Evolutionary conservation across 2,329 filamentous ascomycete species (phyloP).

Genomic region (Claviceps maximensis): DNA sequence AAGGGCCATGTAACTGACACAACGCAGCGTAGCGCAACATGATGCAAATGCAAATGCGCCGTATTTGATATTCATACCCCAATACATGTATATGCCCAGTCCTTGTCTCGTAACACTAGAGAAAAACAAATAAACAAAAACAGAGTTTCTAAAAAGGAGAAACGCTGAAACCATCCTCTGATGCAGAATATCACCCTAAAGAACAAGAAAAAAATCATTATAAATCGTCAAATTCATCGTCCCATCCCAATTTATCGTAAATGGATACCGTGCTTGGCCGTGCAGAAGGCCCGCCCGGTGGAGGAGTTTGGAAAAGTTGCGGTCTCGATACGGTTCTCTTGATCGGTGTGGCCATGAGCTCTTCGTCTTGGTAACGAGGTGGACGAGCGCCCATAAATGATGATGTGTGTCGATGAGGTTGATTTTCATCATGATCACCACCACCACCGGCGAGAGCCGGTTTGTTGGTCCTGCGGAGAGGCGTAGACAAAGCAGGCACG

Average conservation of each 20-base stretch:
- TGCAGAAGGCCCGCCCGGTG: constrained; percentile 6
- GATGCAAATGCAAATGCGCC: too few species aligned
- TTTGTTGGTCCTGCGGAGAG: constrained; percentile 13
- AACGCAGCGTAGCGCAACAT: too few species aligned
- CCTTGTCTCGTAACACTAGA: background rate
- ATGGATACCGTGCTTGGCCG: constrained; percentile 27
- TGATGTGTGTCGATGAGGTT: constrained; percentile 7
- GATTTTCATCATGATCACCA: constrained; percentile 5
- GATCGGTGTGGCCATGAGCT: constrained; percentile 26
- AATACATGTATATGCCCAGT: background rate
- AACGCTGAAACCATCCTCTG: constrained; percentile 6
- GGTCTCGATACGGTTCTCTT: constrained; percentile 17
- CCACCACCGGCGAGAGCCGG: background rate
- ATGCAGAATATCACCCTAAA: background rate
- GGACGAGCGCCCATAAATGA: constrained; percentile 11
- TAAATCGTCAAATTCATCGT: constrained; percentile 39
- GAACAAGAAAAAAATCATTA: constrained; percentile 14
- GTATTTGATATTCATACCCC: too few species aligned
- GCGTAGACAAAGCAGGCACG: constrained; percentile 24
- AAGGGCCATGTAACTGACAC: too few species aligned
- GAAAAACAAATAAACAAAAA: background rate
- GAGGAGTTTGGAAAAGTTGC: constrained; percentile 8
- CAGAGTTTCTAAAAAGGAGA: background rate
- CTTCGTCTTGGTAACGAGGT: constrained; percentile 7
- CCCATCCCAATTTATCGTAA: constrained; percentile 44